Base-by-base conservation (phyloP, 768 basidiomycete species). In the Lactarius quietus region DNA sequence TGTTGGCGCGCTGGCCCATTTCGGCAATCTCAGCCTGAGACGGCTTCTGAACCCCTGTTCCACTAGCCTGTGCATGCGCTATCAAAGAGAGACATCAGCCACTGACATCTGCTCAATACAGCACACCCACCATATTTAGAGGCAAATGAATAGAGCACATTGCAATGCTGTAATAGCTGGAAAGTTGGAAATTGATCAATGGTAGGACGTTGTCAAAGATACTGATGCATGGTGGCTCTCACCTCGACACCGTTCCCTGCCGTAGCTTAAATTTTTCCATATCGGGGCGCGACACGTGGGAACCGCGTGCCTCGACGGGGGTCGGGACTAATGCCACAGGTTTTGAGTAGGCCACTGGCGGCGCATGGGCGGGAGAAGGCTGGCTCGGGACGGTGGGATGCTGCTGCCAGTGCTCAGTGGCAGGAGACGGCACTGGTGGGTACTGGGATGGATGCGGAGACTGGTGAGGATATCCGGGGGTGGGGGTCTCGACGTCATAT, bases 1-100 rank as follows among this genome's bases (percentile, higher is more conserved):
- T 76, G 58, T 79, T 77, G 26, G 90, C 90, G 36, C 83, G 81
- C 18, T 82, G 81, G 10, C 84, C 80, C 90, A 92, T 93, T 67
- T 90, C 86, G 56, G 80, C 76, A 12, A 91, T 73, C 72, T 92
- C 89, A 2, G 78, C 76, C 8, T 80, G 74, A 10, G 77, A 65
- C 6, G 88, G 89, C 48, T 65, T 65, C 67, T 84, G 85, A 8
- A 76, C 73, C 45, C 83, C 79, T 3, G 84, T 81, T 14, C 79
- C 69, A 51, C 74, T 78, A 3, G 77, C 73, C 63, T 86, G 86
- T 29, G 57, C 61, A 61, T 76, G 73, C 6, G 76, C 76, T 77
- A 36, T 57, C 28, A 57, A 8, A 51, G 52, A 52, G 28, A 48
- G 12, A 39, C 5, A 28, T 52, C 9, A 65, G 26, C 51, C 36